Percentiles rank a stretch among this genome's conserved stretches.
Conservation (phyloP, 2,329 filamentous ascomycete genomes). For the Paraphoma chrysanthemicola region DNA sequence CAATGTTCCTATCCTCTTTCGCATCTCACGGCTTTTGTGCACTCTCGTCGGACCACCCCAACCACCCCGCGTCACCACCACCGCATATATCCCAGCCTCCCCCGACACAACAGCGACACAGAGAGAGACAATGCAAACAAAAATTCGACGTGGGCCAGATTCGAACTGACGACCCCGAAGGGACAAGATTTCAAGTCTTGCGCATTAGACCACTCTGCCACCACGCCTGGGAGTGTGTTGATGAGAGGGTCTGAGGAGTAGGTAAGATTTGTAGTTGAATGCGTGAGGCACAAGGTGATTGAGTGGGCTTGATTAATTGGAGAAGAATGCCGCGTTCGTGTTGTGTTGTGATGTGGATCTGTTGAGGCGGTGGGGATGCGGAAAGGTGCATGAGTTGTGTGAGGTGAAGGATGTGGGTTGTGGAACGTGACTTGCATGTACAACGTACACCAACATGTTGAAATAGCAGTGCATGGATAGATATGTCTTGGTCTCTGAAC, state of each 20-base stretch:
- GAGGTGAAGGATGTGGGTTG: not conserved
- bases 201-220: slow-evolving; percentile 48
- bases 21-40: too few relatives aligned
- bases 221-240: slow-evolving; percentile 23
- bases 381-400: not conserved
- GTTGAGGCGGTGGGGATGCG: not conserved
- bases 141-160: slow-evolving; percentile 40
- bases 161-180: slow-evolving; percentile 47
- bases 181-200: slow-evolving; percentile 50
- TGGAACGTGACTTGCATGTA: too few relatives aligned
- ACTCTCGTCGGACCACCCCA: too few relatives aligned
- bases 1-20: not conserved
- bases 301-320: not conserved
- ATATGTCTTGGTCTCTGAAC: too few relatives aligned
- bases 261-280: not conserved
- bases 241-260: not conserved
- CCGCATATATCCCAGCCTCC: too few relatives aligned
- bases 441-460: too few relatives aligned
- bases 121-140: not conserved
- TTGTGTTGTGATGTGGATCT: not conserved
- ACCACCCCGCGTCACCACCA: too few relatives aligned
- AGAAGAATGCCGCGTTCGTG: not conserved
- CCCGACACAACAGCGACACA: not conserved
- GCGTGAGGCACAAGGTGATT: not conserved
- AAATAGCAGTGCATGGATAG: too few relatives aligned